Base-by-base conservation (phyloP, 495 filamentous ascomycete genomes). In the Pseudomonodictys pantanalensis region DNA sequence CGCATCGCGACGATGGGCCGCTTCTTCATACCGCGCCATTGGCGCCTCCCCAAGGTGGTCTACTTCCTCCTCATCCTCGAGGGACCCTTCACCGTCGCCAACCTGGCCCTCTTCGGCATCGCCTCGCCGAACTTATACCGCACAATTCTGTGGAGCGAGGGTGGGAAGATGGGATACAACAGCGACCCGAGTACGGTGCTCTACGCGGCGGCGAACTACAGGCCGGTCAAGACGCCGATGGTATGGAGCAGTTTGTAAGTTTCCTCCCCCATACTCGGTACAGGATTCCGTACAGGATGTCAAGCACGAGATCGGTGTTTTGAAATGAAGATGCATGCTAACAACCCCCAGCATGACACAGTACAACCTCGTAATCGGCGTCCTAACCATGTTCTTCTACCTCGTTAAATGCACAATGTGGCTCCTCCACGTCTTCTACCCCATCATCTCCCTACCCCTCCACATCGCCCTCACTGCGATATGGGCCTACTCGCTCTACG, bases 281-380 rank as follows among this genome's bases (percentile, higher is more conserved):
- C 54, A 43, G 41, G 41, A 32, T 15, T 1, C 7, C 41, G 32
- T 5, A 15, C 12, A 2, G n/a, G 41, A 58, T 41, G 45, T 1
- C 23, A 22, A 17, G 20, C 17, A 25, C 9, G 55, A 18, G 12
- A 25, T 30, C 6, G 12, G 48, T 33, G 41, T 23, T 15, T 33
- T 11, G 9, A 47, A 23, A 22, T 24, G 29, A n/a, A 52, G 24
- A 18, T 23, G 30, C 29, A 42, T 30, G 30, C 68, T 72, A 58
- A 74, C 38, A 26, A 17, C 5, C 1, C 39, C 9, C 72, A 96
- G 91, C 67, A 72, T 90, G 38, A 91, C 88, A 48, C 77, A 87
- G 49, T 96, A 77, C 75, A 92, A 95, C 70, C 82, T 95, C 57
- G 86, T 90, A 53, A 84, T 95, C 67, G 82, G 88, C 46, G 85